Percentiles rank a stretch among this genome's conserved stretches.
Conservation (phyloP, 2,329 filamentous ascomycete genomes). For the Hymenoscyphus salicellus region DNA sequence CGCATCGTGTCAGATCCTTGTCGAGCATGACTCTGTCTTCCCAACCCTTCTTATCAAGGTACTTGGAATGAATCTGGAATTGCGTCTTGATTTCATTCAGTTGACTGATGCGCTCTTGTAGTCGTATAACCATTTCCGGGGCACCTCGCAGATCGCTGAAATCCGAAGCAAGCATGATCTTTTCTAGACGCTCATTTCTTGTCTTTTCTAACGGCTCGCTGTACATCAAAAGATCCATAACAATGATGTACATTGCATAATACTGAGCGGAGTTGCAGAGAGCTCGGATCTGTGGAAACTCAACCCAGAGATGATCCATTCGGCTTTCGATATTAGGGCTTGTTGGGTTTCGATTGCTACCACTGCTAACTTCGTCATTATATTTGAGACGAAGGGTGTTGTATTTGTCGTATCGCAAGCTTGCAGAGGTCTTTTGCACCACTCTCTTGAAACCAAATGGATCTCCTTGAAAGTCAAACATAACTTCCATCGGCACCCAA, state of each 20-base stretch:
- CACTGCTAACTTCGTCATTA: constrained; percentile 75
- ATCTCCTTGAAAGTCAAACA: constrained; percentile 92
- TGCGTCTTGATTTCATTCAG: constrained; percentile 94
- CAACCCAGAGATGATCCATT: constrained; percentile 96
- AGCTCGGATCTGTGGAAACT: constrained; percentile 91
- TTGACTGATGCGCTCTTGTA: constrained; percentile 90
- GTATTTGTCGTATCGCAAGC: constrained; percentile 94
- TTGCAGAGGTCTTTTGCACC: constrained; percentile 93
- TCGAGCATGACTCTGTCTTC: constrained; percentile 86
- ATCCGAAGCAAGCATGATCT: constrained; percentile 98
- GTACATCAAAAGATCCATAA: constrained; percentile 91
- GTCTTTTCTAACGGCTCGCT: constrained; percentile 96
- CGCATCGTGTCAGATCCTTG: constrained; percentile 80
- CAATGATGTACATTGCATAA: constrained; percentile 97
- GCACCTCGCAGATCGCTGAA: constrained; percentile 95
- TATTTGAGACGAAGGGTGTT: constrained; percentile 96
- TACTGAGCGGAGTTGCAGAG: constrained; percentile 97
- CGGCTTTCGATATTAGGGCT: constrained; percentile 64
- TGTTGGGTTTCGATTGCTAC: constrained; percentile 50
- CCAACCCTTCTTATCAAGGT: constrained; percentile 86
- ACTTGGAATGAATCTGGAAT: constrained; percentile 88
- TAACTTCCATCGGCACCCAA: constrained; percentile 97
- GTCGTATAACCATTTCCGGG: constrained; percentile 83
- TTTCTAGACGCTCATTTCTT: constrained; percentile 89
- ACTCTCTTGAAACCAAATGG: constrained; percentile 98